Conservation (phyloP, 2,329 filamentous ascomycete species). For the Fusarium duplospermum region DNA sequence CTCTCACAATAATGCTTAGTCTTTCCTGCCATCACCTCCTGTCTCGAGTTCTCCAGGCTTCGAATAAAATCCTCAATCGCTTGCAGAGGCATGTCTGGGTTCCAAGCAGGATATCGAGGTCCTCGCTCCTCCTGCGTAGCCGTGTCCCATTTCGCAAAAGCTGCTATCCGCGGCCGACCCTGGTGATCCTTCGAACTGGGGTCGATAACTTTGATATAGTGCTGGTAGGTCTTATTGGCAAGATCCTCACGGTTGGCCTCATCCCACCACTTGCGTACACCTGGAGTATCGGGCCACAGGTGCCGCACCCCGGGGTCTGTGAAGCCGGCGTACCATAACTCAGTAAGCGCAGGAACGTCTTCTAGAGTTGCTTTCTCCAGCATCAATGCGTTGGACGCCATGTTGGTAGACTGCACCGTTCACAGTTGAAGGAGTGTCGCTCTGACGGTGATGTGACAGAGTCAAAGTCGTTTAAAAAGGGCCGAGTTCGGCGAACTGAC, state of each 20-base stretch:
- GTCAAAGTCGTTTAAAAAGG: not conserved
- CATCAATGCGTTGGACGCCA: not conserved
- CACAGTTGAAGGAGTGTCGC: not conserved
- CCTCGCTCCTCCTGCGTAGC: not conserved
- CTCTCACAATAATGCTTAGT: not conserved
- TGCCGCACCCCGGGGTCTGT: slow-evolving; percentile 1
- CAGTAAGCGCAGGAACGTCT: slow-evolving; percentile 9
- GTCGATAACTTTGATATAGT: slow-evolving; percentile 15
- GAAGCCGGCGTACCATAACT: slow-evolving; percentile 15
- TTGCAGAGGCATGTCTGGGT: slow-evolving; percentile 4
- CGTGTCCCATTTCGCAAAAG: slow-evolving; percentile 13
- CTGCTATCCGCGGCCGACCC: slow-evolving; percentile 9
- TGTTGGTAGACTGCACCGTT: not conserved
- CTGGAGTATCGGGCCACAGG: slow-evolving; percentile 14
- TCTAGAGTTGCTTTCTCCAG: slow-evolving; percentile 5
- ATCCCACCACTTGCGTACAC: slow-evolving; percentile 16
- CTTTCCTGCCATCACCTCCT: not conserved
- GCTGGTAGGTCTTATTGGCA: slow-evolving; percentile 2
- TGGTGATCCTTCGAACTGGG: not conserved
- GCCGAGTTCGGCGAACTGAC: not conserved
- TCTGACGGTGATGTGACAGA: not conserved
- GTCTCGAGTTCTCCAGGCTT: not conserved
- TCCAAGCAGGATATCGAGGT: slow-evolving; percentile 11
- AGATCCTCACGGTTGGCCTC: slow-evolving; percentile 13
- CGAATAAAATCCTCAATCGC: slow-evolving; percentile 5